These are phyloP conservation scores for Cubamyces sp. DNA, from an alignment of 768 basidiomycete genomes.

Conservation along the genomic window DNA sequence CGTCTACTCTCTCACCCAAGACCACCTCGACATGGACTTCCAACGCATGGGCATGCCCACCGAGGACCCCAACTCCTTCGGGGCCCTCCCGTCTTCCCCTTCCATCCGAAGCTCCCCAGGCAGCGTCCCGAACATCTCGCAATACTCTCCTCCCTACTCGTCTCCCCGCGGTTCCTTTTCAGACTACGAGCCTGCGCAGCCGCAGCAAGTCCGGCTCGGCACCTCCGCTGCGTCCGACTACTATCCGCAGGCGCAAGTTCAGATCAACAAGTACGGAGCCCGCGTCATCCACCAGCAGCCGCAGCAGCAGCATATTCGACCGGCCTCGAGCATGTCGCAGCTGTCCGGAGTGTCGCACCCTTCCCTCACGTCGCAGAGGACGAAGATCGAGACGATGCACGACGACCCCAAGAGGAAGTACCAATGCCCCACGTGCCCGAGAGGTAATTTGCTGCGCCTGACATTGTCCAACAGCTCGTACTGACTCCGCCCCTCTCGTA, in stretches of 20 bases:
- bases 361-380: slow-evolving; percentile 29
- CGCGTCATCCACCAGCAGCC: slow-evolving; percentile 33
- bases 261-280: slow-evolving; percentile 28
- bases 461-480: slow-evolving; percentile 3
- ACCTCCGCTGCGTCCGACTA: slow-evolving; percentile 56
- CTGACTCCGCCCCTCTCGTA: slow-evolving; percentile 34
- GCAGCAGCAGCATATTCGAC: slow-evolving; percentile 47
- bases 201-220: slow-evolving; percentile 47
- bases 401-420: slow-evolving; percentile 79
- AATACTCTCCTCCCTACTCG: slow-evolving; percentile 31
- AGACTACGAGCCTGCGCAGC: slow-evolving; percentile 61
- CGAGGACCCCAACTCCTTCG: slow-evolving; percentile 63
- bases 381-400: slow-evolving; percentile 47
- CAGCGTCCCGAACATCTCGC: slow-evolving; percentile 41
- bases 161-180: slow-evolving; percentile 59
- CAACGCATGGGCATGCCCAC: slow-evolving; percentile 38
- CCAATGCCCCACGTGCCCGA: slow-evolving; percentile 72
- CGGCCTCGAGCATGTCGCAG: slow-evolving; percentile 60
- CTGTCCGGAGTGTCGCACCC: slow-evolving; percentile 44
- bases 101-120: slow-evolving; percentile 60
- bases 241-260: slow-evolving; percentile 38
- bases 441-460: slow-evolving; percentile 49
- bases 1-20: slow-evolving; percentile 34
- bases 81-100: slow-evolving; percentile 36
- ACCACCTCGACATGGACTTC: slow-evolving; percentile 76